Conservation (phyloP, 352 stramenopile genomes). For the Pythium myriotylum region DNA sequence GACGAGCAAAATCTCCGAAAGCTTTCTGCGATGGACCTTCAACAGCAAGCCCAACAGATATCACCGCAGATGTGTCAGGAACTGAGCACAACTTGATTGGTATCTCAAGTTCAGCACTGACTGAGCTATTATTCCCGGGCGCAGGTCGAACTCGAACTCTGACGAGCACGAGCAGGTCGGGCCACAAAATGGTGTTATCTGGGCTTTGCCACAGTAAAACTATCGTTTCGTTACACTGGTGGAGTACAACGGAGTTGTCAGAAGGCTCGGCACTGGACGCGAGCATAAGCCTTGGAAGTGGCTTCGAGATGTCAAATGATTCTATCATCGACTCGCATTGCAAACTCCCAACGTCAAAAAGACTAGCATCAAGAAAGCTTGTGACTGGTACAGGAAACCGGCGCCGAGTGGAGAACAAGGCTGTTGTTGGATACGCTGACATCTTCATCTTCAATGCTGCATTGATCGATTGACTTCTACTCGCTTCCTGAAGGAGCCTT, state of each 20-base stretch:
- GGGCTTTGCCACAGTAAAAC: not conserved
- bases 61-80: not conserved
- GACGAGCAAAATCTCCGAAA: not conserved
- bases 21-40: slow-evolving; percentile 10
- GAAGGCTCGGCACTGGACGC: not conserved
- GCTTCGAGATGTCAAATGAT: too few relatives aligned
- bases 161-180: not conserved
- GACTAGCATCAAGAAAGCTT: too few relatives aligned
- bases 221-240: slow-evolving; percentile 16
- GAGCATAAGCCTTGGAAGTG: too few relatives aligned
- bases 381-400: too few relatives aligned
- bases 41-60: not conserved
- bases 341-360: too few relatives aligned
- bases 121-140: not conserved
- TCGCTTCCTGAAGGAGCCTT: too few relatives aligned
- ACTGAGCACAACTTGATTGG: slow-evolving; percentile 29
- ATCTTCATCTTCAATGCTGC: too few relatives aligned
- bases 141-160: not conserved
- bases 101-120: slow-evolving; percentile 22
- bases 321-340: too few relatives aligned
- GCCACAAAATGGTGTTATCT: not conserved
- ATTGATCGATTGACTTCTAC: too few relatives aligned
- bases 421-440: too few relatives aligned
- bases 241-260: not conserved
- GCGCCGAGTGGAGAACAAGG: too few relatives aligned